These are phyloP conservation scores for Geoglossum glabrum DNA, from an alignment of 495 filamentous ascomycete genomes.

Conservation along the genomic window DNA sequence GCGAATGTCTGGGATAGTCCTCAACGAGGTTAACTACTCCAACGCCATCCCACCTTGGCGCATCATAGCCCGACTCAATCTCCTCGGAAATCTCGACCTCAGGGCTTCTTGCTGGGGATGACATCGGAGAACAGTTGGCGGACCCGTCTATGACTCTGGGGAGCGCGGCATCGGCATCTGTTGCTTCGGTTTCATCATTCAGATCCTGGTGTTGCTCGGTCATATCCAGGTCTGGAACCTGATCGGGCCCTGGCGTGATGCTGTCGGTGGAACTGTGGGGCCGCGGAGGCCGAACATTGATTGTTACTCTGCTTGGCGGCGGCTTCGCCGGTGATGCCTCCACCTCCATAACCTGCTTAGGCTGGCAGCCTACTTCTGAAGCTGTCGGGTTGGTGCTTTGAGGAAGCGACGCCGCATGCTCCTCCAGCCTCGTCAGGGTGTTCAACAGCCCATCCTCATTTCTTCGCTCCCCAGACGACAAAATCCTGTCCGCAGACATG, in stretches of 20 bases:
- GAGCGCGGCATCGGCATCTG: background rate
- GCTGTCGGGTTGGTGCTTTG: background rate
- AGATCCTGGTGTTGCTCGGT: background rate
- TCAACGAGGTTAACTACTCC: conserved; percentile 10
- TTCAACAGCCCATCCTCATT: background rate
- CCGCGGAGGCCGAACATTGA: conserved; percentile 30
- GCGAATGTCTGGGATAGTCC: conserved; percentile 1
- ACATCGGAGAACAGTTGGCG: conserved; percentile 22
- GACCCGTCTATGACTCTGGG: background rate
- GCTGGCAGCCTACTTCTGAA: background rate
- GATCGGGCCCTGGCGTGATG: conserved; percentile 1
- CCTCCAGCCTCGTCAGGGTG: background rate
- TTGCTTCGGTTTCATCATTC: background rate
- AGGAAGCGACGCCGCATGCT: background rate
- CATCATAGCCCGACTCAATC: conserved; percentile 30
- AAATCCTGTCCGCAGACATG: conserved; percentile 5
- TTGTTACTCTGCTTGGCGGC: conserved; percentile 32
- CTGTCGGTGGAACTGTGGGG: conserved; percentile 8
- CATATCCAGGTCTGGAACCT: background rate
- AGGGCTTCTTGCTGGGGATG: conserved; percentile 29
- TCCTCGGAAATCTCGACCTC: conserved; percentile 37
- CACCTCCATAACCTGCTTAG: background rate
- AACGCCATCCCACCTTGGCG: conserved; percentile 21
- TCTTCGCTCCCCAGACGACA: background rate
- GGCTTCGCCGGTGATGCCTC: conserved; percentile 11